Evolutionary conservation across 495 filamentous ascomycete species (phyloP).

Genomic region (Hyaloscypha finlandica): DNA sequence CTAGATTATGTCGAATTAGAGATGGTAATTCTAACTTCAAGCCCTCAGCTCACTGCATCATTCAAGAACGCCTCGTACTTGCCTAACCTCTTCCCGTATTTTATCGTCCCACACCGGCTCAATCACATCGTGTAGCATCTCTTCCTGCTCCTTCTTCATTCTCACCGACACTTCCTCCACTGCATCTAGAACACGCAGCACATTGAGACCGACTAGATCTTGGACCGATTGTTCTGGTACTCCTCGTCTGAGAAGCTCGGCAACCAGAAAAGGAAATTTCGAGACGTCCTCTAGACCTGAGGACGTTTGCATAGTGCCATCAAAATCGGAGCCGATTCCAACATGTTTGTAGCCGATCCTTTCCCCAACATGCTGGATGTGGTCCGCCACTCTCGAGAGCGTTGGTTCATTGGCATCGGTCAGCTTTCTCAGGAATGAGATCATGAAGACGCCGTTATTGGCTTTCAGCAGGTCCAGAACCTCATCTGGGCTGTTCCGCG

Average conservation of each 20-base stretch:
- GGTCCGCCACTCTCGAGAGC: constrained; percentile 57
- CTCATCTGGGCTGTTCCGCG: constrained; percentile 62
- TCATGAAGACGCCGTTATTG: constrained; percentile 61
- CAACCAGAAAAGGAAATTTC: constrained; percentile 63
- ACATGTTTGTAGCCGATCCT: constrained; percentile 62
- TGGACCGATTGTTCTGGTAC: constrained; percentile 52
- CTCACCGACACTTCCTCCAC: too few species aligned
- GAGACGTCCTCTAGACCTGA: constrained; percentile 63
- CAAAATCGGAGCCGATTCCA: constrained; percentile 65
- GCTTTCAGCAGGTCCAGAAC: constrained; percentile 55
- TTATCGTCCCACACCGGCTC: too few species aligned
- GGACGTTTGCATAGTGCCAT: constrained; percentile 53
- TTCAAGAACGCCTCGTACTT: too few species aligned
- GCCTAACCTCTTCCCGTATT: too few species aligned
- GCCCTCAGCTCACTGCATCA: too few species aligned
- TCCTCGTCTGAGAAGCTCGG: constrained; percentile 46
- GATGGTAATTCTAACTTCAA: too few species aligned
- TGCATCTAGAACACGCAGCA: constrained; percentile 57
- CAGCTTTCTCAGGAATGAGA: constrained; percentile 63
- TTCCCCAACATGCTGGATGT: constrained; percentile 58
- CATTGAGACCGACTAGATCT: constrained; percentile 55
- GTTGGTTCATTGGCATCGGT: constrained; percentile 59
- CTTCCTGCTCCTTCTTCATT: too few species aligned
- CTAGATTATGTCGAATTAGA: too few species aligned
- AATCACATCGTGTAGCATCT: too few species aligned